Conservation (phyloP, 2,329 filamentous ascomycete genomes). For the Aspergillus latus region DNA sequence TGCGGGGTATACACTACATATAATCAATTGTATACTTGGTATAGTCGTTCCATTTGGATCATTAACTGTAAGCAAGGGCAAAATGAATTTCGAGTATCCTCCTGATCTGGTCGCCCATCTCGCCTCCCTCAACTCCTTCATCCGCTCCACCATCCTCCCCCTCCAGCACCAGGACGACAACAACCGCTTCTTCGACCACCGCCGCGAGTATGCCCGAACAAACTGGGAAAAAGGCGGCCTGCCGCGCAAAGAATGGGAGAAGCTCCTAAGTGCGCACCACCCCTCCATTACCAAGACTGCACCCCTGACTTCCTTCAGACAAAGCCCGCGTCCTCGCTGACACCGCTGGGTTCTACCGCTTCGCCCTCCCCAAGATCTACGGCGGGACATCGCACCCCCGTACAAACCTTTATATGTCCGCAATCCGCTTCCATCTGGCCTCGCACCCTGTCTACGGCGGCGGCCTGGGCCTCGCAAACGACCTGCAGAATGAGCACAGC, state of each 20-base stretch:
- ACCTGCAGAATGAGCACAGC: conserved; percentile 64
- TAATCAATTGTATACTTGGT: background rate
- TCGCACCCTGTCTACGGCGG: conserved; percentile 44
- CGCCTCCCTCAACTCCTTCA: conserved; percentile 56
- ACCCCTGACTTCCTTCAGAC: conserved; percentile 11
- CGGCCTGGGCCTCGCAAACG: conserved; percentile 61
- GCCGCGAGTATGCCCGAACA: conserved; percentile 61
- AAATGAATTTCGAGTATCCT: conserved; percentile 59
- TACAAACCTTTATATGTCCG: conserved; percentile 63
- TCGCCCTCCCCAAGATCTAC: conserved; percentile 57
- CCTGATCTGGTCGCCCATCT: conserved; percentile 51
- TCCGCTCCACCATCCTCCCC: conserved; percentile 47
- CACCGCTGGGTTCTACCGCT: conserved; percentile 60
- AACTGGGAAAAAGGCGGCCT: conserved; percentile 60
- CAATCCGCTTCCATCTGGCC: conserved; percentile 60
- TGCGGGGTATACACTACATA: background rate
- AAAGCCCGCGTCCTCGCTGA: conserved; percentile 55
- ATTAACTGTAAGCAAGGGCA: background rate
- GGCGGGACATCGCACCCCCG: conserved; percentile 48
- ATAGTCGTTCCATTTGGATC: too few relatives aligned
- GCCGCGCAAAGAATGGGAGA: conserved; percentile 60
- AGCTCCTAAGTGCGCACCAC: conserved; percentile 32
- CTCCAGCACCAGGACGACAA: conserved; percentile 56
- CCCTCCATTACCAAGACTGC: background rate
- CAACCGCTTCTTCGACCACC: conserved; percentile 65